Percentiles rank a stretch among this genome's conserved stretches.
phyloP scores from a whole-genome alignment of 805 yeast genomes.

The Pichia membranifaciens region DNA sequence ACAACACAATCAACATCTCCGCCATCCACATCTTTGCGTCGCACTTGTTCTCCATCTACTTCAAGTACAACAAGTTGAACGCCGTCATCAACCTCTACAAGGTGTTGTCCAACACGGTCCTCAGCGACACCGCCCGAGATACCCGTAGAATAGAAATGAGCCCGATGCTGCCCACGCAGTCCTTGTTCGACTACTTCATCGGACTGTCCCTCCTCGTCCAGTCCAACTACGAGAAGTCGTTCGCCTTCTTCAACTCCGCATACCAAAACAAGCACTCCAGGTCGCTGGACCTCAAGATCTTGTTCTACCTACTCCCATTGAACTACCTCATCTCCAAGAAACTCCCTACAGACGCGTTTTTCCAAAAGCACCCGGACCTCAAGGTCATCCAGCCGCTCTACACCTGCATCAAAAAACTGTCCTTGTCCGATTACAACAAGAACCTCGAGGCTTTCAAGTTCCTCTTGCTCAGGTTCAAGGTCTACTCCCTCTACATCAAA shows the following conservation, averaged over 20 bases:
- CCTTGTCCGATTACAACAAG: neutral
- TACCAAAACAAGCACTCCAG: constrained; percentile 5
- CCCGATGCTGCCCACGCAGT: constrained; percentile 5
- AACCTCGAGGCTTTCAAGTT: neutral
- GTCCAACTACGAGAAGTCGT: constrained; percentile 6
- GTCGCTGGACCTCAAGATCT: neutral
- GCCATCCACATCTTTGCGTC: constrained; percentile 11
- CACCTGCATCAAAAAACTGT: neutral
- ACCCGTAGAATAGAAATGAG: constrained; percentile 1
- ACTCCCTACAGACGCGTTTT: constrained; percentile 1
- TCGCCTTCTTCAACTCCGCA: constrained; percentile 2
- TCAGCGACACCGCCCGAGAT: neutral
- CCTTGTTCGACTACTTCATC: constrained; percentile 6
- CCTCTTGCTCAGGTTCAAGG: constrained; percentile 1
- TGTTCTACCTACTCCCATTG: constrained; percentile 4
- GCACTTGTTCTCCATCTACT: constrained; percentile 8
- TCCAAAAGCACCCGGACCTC: neutral
- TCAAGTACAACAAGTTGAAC: constrained; percentile 5
- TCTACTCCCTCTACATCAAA: constrained; percentile 4
- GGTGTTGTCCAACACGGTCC: constrained; percentile 6
- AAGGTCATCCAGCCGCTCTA: constrained; percentile 1
- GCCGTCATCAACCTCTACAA: constrained; percentile 7
- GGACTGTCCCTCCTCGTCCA: constrained; percentile 3
- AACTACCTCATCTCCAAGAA: neutral
- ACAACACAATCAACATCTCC: constrained; percentile 7